Evolutionary conservation across 2,329 filamentous ascomycete species (phyloP).

Genomic region (Beauveria australis): DNA sequence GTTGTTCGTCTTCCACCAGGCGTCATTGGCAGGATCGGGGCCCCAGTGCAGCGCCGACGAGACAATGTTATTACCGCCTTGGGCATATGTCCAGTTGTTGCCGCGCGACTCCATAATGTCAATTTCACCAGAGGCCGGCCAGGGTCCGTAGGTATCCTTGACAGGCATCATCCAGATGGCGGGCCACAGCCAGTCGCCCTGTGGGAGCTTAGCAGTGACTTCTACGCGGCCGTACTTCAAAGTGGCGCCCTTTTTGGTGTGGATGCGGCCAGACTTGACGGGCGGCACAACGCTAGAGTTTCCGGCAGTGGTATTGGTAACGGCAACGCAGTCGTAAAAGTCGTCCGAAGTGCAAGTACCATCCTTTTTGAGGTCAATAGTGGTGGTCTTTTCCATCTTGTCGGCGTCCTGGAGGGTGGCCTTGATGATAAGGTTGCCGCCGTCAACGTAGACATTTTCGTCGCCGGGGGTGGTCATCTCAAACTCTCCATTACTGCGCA

Average conservation of each 20-base stretch:
- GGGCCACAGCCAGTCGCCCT: slow-evolving; percentile 83
- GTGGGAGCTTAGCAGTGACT: slow-evolving; percentile 66
- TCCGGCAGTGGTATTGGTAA: slow-evolving; percentile 61
- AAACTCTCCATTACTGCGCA: slow-evolving; percentile 66
- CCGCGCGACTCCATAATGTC: slow-evolving; percentile 75
- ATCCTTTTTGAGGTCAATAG: slow-evolving; percentile 58
- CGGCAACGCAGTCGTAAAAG: slow-evolving; percentile 52
- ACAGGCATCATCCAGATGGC: slow-evolving; percentile 87
- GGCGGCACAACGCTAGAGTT: slow-evolving; percentile 72
- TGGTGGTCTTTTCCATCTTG: slow-evolving; percentile 56
- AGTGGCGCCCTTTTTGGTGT: slow-evolving; percentile 58
- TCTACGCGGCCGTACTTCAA: slow-evolving; percentile 80
- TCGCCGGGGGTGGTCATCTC: slow-evolving; percentile 63
- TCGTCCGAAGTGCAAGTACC: slow-evolving; percentile 58
- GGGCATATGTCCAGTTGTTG: slow-evolving; percentile 68
- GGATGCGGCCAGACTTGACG: slow-evolving; percentile 68
- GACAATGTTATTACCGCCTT: slow-evolving; percentile 74
- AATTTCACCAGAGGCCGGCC: slow-evolving; percentile 76
- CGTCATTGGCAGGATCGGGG: slow-evolving; percentile 62
- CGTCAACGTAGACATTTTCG: slow-evolving; percentile 66
- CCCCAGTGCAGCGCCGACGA: slow-evolving; percentile 79
- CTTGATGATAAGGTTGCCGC: slow-evolving; percentile 64
- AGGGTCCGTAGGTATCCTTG: slow-evolving; percentile 62
- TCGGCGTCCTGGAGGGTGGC: slow-evolving; percentile 66
- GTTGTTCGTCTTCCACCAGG: slow-evolving; percentile 76